phyloP scores from a whole-genome alignment of 2,329 filamentous ascomycete genomes.

The Nothophoma quercina region DNA sequence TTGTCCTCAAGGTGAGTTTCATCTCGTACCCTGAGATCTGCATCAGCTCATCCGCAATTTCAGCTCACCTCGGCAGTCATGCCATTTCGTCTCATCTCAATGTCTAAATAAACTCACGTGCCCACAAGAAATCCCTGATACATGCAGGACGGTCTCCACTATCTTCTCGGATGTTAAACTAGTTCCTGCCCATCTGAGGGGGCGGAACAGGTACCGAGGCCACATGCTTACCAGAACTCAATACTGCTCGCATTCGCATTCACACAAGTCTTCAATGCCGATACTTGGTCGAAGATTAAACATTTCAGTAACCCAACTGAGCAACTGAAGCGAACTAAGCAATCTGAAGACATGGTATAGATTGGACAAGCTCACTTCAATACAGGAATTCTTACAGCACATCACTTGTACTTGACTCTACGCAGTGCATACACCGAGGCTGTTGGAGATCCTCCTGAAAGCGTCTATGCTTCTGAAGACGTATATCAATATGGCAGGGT shows the following conservation, averaged over 20 bases:
- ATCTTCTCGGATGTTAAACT: neutral
- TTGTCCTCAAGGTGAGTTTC: too few relatives aligned
- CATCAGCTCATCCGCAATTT: neutral
- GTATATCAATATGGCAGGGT: neutral
- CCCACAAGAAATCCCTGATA: neutral
- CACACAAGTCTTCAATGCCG: neutral
- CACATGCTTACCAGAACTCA: neutral
- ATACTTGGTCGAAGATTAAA: neutral
- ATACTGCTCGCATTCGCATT: conserved; percentile 7
- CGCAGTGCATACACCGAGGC: neutral
- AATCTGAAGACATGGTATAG: neutral
- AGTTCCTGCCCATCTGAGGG: neutral
- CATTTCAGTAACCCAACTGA: neutral
- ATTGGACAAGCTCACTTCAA: neutral
- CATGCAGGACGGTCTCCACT: neutral
- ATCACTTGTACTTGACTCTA: neutral
- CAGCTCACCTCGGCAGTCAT: neutral
- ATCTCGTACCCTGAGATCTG: neutral
- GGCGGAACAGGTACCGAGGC: conserved; percentile 1
- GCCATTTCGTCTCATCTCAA: neutral
- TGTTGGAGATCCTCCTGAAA: neutral
- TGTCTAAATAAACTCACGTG: neutral
- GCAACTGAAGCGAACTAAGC: conserved; percentile 4
- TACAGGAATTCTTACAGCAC: neutral
- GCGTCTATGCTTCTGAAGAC: neutral